Evolutionary conservation across 495 filamentous ascomycete species (phyloP).

Genomic region (Aspergillus kassunensis): DNA sequence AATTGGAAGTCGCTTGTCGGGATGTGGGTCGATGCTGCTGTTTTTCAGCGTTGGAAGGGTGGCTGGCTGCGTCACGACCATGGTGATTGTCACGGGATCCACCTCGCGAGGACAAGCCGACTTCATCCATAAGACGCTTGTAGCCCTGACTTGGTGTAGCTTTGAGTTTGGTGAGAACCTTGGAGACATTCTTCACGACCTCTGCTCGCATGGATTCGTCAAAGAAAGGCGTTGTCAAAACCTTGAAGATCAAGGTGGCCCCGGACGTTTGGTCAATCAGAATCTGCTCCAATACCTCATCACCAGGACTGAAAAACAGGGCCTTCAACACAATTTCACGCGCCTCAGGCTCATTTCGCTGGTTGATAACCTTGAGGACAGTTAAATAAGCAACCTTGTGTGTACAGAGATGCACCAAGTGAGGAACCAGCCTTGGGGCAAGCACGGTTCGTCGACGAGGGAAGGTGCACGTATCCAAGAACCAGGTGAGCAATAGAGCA

Average conservation of each 20-base stretch:
- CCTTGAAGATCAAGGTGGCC: constrained; percentile 96
- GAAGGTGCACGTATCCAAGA: constrained; percentile 97
- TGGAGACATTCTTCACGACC: constrained; percentile 86
- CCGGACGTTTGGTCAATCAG: constrained; percentile 87
- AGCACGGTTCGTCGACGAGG: constrained; percentile 87
- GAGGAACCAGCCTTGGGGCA: constrained; percentile 86
- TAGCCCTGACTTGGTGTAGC: constrained; percentile 93
- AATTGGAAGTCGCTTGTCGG: constrained; percentile 42
- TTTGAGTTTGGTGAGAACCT: constrained; percentile 84
- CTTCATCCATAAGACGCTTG: constrained; percentile 97
- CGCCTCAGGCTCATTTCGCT: constrained; percentile 89
- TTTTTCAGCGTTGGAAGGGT: constrained; percentile 42
- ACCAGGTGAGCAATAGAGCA: constrained; percentile 92
- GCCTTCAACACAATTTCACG: constrained; percentile 89
- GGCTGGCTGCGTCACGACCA: constrained; percentile 27
- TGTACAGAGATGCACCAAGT: constrained; percentile 95
- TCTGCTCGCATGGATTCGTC: constrained; percentile 85
- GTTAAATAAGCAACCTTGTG: constrained; percentile 98
- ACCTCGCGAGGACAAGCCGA: constrained; percentile 70
- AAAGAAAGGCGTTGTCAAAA: constrained; percentile 95
- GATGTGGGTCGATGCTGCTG: constrained; percentile 47
- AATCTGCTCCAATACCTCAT: constrained; percentile 86
- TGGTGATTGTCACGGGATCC: constrained; percentile 46
- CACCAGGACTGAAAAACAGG: constrained; percentile 88
- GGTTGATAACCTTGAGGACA: constrained; percentile 97